Base-by-base conservation (phyloP, 179 eudicot species). In the Beta corolliflora region DNA sequence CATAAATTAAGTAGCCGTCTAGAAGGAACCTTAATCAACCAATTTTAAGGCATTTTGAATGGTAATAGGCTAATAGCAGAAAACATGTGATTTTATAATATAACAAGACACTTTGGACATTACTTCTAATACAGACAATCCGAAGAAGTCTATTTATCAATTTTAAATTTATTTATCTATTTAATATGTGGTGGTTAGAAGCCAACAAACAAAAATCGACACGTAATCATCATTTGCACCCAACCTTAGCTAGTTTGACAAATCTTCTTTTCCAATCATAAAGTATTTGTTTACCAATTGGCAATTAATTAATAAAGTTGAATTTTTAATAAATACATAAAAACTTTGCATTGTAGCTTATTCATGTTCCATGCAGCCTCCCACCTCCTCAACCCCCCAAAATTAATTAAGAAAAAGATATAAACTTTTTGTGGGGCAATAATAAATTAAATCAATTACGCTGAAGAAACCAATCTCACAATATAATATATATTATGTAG, bases 211-310 rank as follows among this genome's bases (percentile, higher is more conserved):
- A 75, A 10, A 54, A 52, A 79, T 52, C 4, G 85, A 85, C 87
- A 82, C 83, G 85, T 82, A 79, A 85, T 81, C 82, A 68, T 74
- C 53, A 58, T 56, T 80, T 81, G 83, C 46, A 84, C 74, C 82
- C 79, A 31, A 81, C 60, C 81, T 73, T 73, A 55, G 41, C 83
- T 65, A 48, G 52, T 48, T 80, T 61, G 41, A 69, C 56, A 50
- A 80, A 78, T 81, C 87, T 84, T 81, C 81, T 71, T 21, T 64
- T 58, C 81, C 70, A 81, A 81, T 77, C 81, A 81, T 81, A 71
- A 76, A 76, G 41, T 72, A 10, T 29, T 83, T 46, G 56, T 52
- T 59, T 77, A 50, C 67, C 25, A 54, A 75, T 53, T 36, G 2
- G 41, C 41, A 36, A 36, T 36, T 0, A 41, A 58, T 19, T 19